Percentiles rank a stretch among this genome's conserved stretches.
Evolutionary conservation across 495 filamentous ascomycete species (phyloP).

Genomic region (Aspergillus haitiensis): DNA sequence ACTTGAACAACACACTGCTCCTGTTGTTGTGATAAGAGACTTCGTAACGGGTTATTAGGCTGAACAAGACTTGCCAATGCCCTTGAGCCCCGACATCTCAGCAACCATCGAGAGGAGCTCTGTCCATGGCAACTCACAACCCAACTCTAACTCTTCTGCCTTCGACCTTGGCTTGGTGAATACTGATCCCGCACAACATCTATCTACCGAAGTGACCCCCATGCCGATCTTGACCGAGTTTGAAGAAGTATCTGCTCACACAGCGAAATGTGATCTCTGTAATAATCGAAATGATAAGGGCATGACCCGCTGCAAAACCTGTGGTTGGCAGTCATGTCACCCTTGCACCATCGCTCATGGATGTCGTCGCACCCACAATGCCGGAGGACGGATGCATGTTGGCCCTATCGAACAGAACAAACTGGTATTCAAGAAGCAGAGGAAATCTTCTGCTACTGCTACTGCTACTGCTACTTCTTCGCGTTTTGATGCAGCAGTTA

Average conservation of each 20-base stretch:
- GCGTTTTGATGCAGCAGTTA: too few relatives aligned
- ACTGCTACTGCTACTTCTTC: too few relatives aligned
- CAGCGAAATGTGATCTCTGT: slow-evolving; percentile 55
- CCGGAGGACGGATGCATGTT: slow-evolving; percentile 13
- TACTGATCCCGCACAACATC: neutral
- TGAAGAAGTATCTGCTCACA: slow-evolving; percentile 40
- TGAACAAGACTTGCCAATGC: too few relatives aligned
- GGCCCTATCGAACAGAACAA: slow-evolving; percentile 5
- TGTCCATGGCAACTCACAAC: too few relatives aligned
- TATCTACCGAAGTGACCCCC: neutral
- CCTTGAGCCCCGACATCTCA: too few relatives aligned
- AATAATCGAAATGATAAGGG: slow-evolving; percentile 42
- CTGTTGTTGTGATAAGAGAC: too few relatives aligned
- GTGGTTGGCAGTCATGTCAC: slow-evolving; percentile 48
- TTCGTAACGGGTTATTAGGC: too few relatives aligned
- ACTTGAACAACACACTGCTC: too few relatives aligned
- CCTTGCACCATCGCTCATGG: slow-evolving; percentile 30
- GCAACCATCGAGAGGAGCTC: too few relatives aligned
- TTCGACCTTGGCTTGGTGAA: too few relatives aligned
- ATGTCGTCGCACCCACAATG: slow-evolving; percentile 30
- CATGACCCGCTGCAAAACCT: slow-evolving; percentile 47
- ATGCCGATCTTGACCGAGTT: slow-evolving; percentile 22
- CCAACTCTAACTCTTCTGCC: too few relatives aligned
- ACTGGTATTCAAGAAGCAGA: neutral
- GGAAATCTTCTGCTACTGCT: too few relatives aligned